Evolutionary conservation across 78 protist genomes (phyloP).

Genomic region (Dictyostelium brefeldianum): DNA sequence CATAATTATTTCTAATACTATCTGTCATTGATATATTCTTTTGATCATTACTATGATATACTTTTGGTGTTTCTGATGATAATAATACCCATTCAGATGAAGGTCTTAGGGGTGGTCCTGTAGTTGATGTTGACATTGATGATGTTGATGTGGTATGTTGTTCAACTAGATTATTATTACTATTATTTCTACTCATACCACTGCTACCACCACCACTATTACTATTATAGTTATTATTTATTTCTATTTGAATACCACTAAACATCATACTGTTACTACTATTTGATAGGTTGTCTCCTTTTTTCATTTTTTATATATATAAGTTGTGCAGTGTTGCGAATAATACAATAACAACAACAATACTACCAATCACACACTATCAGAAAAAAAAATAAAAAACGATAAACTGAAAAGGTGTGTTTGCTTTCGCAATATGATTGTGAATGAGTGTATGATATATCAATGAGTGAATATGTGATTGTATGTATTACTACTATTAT

Average conservation of each 20-base stretch:
- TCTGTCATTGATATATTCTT: background rate
- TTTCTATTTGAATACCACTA: constrained; percentile 24
- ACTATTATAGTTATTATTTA: background rate
- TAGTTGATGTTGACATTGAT: background rate
- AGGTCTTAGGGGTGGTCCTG: background rate
- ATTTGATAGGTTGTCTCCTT: background rate
- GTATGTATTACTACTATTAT: too few species aligned
- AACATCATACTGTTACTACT: background rate
- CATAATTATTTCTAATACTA: background rate
- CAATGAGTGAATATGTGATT: too few species aligned
- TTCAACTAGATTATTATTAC: background rate
- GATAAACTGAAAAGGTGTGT: background rate
- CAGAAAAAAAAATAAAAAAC: background rate
- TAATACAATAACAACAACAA: background rate
- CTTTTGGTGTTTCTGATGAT: background rate
- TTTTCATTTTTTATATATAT: background rate
- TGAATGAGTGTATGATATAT: too few species aligned
- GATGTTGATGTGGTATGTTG: too few species aligned
- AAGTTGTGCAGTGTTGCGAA: background rate
- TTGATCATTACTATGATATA: background rate
- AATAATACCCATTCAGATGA: constrained; percentile 22
- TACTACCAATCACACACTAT: background rate
- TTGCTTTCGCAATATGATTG: background rate
- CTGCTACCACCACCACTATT: background rate
- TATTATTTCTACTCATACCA: background rate